Conservation (phyloP, 345 rosid genomes). For the Aquilaria malaccensis region DNA sequence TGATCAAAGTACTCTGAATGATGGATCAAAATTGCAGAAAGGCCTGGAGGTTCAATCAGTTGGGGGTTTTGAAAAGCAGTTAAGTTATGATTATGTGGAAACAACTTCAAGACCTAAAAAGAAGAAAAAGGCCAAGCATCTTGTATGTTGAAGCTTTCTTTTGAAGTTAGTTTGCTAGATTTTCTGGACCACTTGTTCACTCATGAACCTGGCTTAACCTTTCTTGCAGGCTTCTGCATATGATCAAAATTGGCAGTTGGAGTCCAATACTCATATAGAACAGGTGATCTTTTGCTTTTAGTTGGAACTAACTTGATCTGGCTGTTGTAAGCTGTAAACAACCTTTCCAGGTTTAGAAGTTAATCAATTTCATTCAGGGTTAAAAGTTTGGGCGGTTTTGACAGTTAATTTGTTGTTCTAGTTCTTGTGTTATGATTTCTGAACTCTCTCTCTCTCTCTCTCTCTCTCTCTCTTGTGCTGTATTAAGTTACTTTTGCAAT, state of each 20-base stretch:
- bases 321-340: too few relatives aligned
- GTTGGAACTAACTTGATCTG: too few relatives aligned
- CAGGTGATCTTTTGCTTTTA: slow-evolving; percentile 40
- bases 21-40: slow-evolving; percentile 65
- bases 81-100: slow-evolving; percentile 67
- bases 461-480: background rate
- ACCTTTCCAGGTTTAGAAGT: too few relatives aligned
- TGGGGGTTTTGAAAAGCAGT: slow-evolving; percentile 60
- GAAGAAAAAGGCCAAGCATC: slow-evolving; percentile 72
- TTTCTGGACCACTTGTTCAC: too few relatives aligned
- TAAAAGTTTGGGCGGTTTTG: too few relatives aligned
- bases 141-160: slow-evolving; percentile 37
- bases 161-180: background rate
- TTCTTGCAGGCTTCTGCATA: slow-evolving; percentile 67
- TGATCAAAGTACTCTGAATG: slow-evolving; percentile 77
- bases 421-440: background rate
- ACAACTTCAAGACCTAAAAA: slow-evolving; percentile 75
- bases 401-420: background rate
- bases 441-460: background rate
- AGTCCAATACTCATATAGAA: slow-evolving; percentile 52
- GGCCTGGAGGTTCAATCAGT: slow-evolving; percentile 77
- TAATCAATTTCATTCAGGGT: too few relatives aligned
- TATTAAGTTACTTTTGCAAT: background rate
- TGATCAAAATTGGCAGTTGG: slow-evolving; percentile 78
- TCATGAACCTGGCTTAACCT: slow-evolving; percentile 7